phyloP scores from a whole-genome alignment of 1,139 yeast genomes.

The Pichia inconspicua region DNA sequence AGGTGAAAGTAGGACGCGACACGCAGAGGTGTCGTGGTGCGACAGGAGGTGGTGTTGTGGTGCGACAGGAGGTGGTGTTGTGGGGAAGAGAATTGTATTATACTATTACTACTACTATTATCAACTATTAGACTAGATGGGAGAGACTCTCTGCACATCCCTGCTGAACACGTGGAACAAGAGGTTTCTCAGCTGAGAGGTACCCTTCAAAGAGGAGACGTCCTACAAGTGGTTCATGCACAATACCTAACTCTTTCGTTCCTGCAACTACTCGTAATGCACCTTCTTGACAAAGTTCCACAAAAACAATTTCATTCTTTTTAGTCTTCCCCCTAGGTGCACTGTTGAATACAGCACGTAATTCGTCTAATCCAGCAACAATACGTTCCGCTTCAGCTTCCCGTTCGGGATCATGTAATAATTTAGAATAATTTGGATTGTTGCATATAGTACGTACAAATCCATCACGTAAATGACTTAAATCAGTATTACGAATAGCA shows the following conservation, averaged over 20 bases:
- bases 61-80: background rate
- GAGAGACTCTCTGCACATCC: background rate
- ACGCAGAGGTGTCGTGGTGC: background rate
- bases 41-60: background rate
- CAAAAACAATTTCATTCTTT: conserved; percentile 49
- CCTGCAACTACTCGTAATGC: conserved; percentile 42
- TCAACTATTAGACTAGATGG: background rate
- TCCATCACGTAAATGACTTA: conserved; percentile 83
- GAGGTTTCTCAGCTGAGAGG: conserved; percentile 42
- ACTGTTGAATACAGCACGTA: conserved; percentile 41
- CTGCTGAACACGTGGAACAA: conserved; percentile 29
- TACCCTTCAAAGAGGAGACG: conserved; percentile 53
- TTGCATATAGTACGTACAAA: conserved; percentile 68
- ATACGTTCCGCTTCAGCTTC: conserved; percentile 29
- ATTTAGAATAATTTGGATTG: conserved; percentile 36
- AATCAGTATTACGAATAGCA: conserved; percentile 84
- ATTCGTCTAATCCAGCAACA: conserved; percentile 46
- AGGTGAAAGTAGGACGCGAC: too few relatives aligned
- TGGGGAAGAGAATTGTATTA: background rate
- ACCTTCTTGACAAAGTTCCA: conserved; percentile 32
- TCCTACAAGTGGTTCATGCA: conserved; percentile 37
- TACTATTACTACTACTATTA: background rate
- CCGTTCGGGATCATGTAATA: conserved; percentile 28
- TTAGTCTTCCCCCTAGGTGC: conserved; percentile 52
- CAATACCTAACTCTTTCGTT: conserved; percentile 28